phyloP scores from a whole-genome alignment of 148 eudicot genomes.

The Oxyria digyna region DNA sequence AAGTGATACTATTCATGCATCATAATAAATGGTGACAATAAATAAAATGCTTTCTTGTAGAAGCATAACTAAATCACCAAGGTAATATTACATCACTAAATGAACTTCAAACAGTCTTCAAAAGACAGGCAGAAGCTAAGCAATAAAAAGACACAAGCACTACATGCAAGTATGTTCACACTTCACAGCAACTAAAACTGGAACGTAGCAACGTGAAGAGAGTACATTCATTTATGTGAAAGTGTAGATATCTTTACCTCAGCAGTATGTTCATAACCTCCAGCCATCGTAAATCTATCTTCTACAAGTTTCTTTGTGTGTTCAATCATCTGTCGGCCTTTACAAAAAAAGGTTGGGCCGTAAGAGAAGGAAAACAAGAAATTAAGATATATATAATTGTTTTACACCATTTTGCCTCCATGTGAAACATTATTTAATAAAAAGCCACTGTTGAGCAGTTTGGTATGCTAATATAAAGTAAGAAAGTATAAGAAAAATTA shows the following conservation, averaged over 20 bases:
- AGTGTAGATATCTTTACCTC: conserved; percentile 44
- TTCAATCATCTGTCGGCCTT: conserved; percentile 98
- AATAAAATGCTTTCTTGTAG: not conserved
- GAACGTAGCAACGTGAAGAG: not conserved
- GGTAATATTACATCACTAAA: not conserved
- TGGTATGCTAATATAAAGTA: not conserved
- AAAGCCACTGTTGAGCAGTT: not conserved
- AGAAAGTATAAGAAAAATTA: conserved; percentile 17
- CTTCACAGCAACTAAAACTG: not conserved
- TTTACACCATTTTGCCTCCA: not conserved
- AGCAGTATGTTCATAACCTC: conserved; percentile 81
- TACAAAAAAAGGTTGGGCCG: conserved; percentile 4
- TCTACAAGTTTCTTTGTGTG: conserved; percentile 93
- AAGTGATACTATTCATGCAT: not conserved
- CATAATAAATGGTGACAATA: not conserved
- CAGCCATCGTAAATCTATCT: conserved; percentile 65
- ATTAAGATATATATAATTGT: not conserved
- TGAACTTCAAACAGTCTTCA: not conserved
- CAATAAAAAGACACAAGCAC: not conserved
- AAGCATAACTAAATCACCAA: not conserved
- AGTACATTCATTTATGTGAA: not conserved
- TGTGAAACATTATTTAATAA: not conserved
- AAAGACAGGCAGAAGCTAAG: not conserved
- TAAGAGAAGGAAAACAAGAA: not conserved
- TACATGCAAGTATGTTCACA: not conserved